Percentiles rank a stretch among this genome's conserved stretches.
These are phyloP conservation scores for Lachnellula arida DNA, from an alignment of 2,329 filamentous ascomycete species.

Conservation along the genomic window DNA sequence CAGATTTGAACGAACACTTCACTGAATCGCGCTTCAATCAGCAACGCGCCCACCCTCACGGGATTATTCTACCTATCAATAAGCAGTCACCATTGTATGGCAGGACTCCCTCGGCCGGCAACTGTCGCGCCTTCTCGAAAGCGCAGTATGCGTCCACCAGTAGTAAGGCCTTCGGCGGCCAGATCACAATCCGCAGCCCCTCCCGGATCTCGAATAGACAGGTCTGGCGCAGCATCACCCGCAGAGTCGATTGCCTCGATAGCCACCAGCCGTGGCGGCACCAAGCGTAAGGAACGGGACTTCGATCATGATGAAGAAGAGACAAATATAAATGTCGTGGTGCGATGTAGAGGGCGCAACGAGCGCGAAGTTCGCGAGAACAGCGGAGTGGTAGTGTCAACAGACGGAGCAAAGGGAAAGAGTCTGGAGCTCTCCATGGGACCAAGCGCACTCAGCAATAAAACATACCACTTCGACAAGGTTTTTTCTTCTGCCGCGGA, in stretches of 20 bases:
- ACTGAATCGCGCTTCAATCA: not conserved
- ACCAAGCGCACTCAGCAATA: slow-evolving; percentile 86
- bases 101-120: slow-evolving; percentile 48
- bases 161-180: slow-evolving; percentile 46
- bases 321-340: slow-evolving; percentile 97
- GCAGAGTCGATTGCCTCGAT: slow-evolving; percentile 63
- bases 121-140: slow-evolving; percentile 44
- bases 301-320: slow-evolving; percentile 74
- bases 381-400: slow-evolving; percentile 84
- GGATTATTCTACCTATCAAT: not conserved
- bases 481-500: slow-evolving; percentile 95
- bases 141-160: slow-evolving; percentile 44
- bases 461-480: slow-evolving; percentile 94
- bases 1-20: slow-evolving; percentile 1
- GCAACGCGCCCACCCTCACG: not conserved
- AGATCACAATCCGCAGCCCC: slow-evolving; percentile 42
- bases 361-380: slow-evolving; percentile 92
- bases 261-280: slow-evolving; percentile 46
- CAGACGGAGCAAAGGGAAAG: slow-evolving; percentile 83
- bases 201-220: slow-evolving; percentile 18
- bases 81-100: slow-evolving; percentile 38
- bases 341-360: slow-evolving; percentile 87
- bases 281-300: slow-evolving; percentile 84
- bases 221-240: slow-evolving; percentile 50
- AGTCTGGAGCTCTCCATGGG: slow-evolving; percentile 87